Percentiles rank a stretch among this genome's conserved stretches.
Evolutionary conservation across 2,329 filamentous ascomycete species (phyloP).

Genomic region (Diaporthe citriasiana): DNA sequence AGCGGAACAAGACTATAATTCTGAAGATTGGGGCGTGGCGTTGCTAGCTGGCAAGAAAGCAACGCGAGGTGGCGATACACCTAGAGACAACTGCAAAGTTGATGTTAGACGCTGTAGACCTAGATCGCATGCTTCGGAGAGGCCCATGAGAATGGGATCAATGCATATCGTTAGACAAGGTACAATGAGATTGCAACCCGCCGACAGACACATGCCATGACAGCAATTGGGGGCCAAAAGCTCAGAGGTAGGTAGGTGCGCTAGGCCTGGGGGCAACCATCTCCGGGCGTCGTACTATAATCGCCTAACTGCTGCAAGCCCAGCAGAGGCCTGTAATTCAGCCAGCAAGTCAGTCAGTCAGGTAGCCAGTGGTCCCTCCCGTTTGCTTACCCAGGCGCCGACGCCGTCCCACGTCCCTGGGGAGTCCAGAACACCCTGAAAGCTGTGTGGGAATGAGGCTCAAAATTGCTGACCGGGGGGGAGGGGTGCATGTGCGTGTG

Average conservation of each 20-base stretch:
- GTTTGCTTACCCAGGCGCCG: constrained; percentile 3
- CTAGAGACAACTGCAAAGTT: background rate
- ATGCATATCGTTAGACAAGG: background rate
- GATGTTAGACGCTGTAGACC: constrained; percentile 14
- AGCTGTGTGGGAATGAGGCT: constrained; percentile 42
- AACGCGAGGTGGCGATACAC: background rate
- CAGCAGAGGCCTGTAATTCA: background rate
- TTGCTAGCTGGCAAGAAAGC: background rate
- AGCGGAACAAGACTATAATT: constrained; percentile 30
- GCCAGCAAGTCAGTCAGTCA: background rate
- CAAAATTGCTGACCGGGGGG: constrained; percentile 39
- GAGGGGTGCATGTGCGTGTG: background rate
- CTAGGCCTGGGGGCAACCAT: background rate
- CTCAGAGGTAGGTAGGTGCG: background rate
- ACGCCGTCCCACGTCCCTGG: background rate
- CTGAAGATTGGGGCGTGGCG: background rate
- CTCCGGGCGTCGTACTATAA: constrained; percentile 4
- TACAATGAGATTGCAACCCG: background rate
- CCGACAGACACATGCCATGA: constrained; percentile 14
- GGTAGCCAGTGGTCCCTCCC: background rate
- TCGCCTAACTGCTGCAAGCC: constrained; percentile 4
- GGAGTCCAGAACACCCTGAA: constrained; percentile 40
- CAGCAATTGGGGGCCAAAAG: constrained; percentile 35
- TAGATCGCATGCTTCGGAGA: background rate
- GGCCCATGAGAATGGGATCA: background rate